Percentiles rank a stretch among this genome's conserved stretches.
Evolutionary conservation across 2,329 filamentous ascomycete species (phyloP).

Genomic region (Herpotrichia juniperi): DNA sequence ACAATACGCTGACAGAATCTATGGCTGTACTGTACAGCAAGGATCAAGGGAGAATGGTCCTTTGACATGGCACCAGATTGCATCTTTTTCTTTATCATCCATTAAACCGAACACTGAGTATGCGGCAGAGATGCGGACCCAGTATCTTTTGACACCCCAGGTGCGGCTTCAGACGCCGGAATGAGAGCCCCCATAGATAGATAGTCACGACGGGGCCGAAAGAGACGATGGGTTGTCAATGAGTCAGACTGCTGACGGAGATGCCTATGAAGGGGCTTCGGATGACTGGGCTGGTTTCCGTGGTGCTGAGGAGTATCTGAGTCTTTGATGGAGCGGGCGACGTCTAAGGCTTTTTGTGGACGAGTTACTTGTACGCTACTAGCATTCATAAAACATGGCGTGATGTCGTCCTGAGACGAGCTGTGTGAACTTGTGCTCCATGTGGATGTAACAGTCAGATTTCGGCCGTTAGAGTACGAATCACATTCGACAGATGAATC

Average conservation of each 20-base stretch:
- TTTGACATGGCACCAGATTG: slow-evolving; percentile 19
- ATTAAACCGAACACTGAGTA: not conserved
- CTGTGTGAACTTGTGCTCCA: no score
- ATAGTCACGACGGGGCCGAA: not conserved
- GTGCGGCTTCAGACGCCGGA: not conserved
- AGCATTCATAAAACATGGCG: slow-evolving; percentile 36
- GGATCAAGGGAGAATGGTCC: slow-evolving; percentile 6
- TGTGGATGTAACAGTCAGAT: no score
- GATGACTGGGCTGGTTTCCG: not conserved
- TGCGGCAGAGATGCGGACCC: not conserved
- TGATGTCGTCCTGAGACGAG: slow-evolving; percentile 3
- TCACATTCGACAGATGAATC: no score
- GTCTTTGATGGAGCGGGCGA: slow-evolving; percentile 5
- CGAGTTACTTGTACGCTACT: slow-evolving; percentile 37
- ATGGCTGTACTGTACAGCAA: slow-evolving; percentile 6
- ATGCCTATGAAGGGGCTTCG: not conserved
- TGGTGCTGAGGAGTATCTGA: slow-evolving; percentile 7
- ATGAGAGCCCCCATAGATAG: not conserved
- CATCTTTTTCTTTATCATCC: slow-evolving; percentile 15
- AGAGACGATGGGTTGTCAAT: not conserved
- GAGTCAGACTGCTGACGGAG: slow-evolving; percentile 1
- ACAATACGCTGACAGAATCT: slow-evolving; percentile 9
- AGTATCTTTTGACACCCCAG: slow-evolving; percentile 4
- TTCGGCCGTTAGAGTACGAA: no score
- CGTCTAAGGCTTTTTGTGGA: not conserved